These are phyloP conservation scores for Komagataella mondaviorum DNA, from an alignment of 805 yeast species.

Conservation along the genomic window DNA sequence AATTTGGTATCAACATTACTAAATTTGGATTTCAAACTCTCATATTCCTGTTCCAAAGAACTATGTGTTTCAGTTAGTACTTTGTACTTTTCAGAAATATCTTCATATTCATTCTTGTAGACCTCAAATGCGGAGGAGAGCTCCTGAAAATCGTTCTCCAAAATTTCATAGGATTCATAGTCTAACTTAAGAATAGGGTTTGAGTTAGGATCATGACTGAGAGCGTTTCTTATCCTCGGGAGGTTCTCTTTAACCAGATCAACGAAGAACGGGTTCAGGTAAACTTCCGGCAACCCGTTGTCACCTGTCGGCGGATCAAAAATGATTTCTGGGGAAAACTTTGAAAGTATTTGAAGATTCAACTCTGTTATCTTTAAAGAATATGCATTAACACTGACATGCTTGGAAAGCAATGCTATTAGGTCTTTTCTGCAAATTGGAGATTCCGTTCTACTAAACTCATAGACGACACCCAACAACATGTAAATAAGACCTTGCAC, in stretches of 20 bases:
- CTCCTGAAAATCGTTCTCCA: constrained; percentile 20
- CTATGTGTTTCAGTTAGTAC: not conserved
- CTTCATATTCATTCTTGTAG: constrained; percentile 7
- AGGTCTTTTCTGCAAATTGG: constrained; percentile 49
- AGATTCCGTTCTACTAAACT: constrained; percentile 52
- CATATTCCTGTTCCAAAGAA: constrained; percentile 1
- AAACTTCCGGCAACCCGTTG: constrained; percentile 81
- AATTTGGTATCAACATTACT: constrained; percentile 3
- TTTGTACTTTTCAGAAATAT: not conserved
- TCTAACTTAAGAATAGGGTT: constrained; percentile 62
- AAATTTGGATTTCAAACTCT: constrained; percentile 7
- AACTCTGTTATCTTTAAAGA: constrained; percentile 61
- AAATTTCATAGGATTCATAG: constrained; percentile 40
- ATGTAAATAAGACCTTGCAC: constrained; percentile 61
- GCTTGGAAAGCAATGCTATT: constrained; percentile 45
- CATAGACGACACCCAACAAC: constrained; percentile 67
- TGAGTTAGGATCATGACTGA: constrained; percentile 58
- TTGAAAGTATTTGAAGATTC: constrained; percentile 39
- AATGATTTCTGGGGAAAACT: constrained; percentile 38
- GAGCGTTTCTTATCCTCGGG: constrained; percentile 49
- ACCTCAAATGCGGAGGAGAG: constrained; percentile 7
- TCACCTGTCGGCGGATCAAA: constrained; percentile 48
- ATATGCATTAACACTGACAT: constrained; percentile 76
- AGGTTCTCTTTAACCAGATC: constrained; percentile 56
- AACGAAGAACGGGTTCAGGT: constrained; percentile 53